Percentiles rank a stretch among this genome's conserved stretches.
Conservation (phyloP, 2,329 filamentous ascomycete genomes). For the Colletotrichum destructivum region DNA sequence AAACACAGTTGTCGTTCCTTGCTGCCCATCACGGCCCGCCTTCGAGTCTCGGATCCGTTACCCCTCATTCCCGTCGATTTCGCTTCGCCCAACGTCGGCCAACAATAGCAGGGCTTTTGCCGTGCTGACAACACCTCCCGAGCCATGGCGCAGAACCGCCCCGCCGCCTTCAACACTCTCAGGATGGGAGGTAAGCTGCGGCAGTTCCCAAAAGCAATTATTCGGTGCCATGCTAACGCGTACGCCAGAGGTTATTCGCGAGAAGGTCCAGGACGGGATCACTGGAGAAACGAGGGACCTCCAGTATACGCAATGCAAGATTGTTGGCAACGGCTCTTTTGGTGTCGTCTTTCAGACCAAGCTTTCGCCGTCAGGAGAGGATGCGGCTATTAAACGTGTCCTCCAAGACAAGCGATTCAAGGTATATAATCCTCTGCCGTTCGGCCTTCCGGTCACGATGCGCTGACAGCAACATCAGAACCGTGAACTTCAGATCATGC, state of each 20-base stretch:
- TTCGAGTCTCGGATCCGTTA: constrained; percentile 48
- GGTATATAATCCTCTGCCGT: constrained; percentile 65
- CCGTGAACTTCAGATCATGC: constrained; percentile 99
- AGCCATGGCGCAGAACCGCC: constrained; percentile 89
- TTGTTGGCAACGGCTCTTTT: constrained; percentile 98
- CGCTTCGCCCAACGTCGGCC: constrained; percentile 42
- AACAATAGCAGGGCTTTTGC: constrained; percentile 42
- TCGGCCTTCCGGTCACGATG: constrained; percentile 4
- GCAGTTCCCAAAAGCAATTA: constrained; percentile 35
- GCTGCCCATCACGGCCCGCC: constrained; percentile 57
- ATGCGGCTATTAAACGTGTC: constrained; percentile 98
- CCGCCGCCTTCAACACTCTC: constrained; percentile 87
- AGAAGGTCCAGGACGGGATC: constrained; percentile 98
- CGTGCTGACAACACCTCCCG: constrained; percentile 42
- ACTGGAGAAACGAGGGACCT: constrained; percentile 97
- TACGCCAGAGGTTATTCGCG: constrained; percentile 89
- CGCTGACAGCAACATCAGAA: constrained; percentile 72
- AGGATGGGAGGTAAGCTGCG: constrained; percentile 93
- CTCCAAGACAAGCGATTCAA: constrained; percentile 99
- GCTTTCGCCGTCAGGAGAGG: constrained; percentile 96
- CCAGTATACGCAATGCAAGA: constrained; percentile 99
- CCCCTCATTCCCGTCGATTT: constrained; percentile 48
- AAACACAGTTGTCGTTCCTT: constrained; percentile 16
- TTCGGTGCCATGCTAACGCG: constrained; percentile 27
- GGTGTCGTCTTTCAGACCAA: constrained; percentile 99